Evolutionary conservation across 306 rosid genomes (phyloP).

Genomic region (Pyrus betulifolia): DNA sequence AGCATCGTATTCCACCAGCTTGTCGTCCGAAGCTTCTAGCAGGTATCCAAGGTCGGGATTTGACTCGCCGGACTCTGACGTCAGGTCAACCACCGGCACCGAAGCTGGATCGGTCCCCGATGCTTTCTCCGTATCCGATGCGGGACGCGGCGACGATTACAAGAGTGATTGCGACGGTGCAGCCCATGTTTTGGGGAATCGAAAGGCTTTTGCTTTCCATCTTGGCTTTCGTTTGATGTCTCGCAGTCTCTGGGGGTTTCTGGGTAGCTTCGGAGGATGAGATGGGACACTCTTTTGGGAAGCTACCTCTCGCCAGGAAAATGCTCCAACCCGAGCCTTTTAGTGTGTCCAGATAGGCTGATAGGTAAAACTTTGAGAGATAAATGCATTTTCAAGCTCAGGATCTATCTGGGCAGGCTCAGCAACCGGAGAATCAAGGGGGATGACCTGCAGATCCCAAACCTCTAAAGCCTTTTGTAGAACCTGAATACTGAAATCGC

Average conservation of each 20-base stretch:
- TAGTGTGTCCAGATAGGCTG: constrained; percentile 86
- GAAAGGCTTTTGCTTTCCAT: no score
- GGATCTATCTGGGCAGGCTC: constrained; percentile 98
- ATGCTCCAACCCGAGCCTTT: constrained; percentile 98
- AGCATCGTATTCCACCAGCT: constrained; percentile 91
- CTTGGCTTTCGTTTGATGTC: no score
- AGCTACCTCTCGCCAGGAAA: constrained; percentile 87
- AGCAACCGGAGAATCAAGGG: constrained; percentile 93
- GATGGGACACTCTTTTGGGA: constrained; percentile 86
- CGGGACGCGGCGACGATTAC: no score
- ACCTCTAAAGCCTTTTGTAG: constrained; percentile 93
- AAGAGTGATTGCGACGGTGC: no score
- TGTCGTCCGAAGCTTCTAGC: no score
- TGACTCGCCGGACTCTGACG: no score
- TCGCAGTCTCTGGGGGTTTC: no score
- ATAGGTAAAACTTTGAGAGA: constrained; percentile 95
- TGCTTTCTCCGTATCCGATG: no score
- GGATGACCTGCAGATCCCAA: constrained; percentile 97
- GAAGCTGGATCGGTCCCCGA: no score
- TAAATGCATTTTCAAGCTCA: constrained; percentile 86
- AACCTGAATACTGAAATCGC: constrained; percentile 99
- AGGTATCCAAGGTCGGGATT: no score
- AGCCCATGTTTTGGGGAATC: no score
- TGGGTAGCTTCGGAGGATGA: constrained; percentile 76
- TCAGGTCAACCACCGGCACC: no score